Evolutionary conservation across 2,329 filamentous ascomycete species (phyloP).

Genomic region (Trichophyton verrucosum): DNA sequence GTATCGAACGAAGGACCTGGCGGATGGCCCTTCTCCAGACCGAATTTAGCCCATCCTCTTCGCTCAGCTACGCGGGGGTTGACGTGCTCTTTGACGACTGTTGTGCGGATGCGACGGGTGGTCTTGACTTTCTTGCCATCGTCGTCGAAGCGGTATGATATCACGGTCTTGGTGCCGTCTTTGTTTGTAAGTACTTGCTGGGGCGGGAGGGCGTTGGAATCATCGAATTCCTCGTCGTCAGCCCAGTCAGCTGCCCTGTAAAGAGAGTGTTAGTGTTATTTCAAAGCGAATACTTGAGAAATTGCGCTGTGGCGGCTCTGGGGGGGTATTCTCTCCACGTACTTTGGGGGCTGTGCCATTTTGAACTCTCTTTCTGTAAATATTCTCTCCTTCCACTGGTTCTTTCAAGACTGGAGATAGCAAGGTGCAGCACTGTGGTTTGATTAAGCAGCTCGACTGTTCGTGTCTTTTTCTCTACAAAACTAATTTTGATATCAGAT

Average conservation of each 20-base stretch:
- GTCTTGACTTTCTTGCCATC: constrained; percentile 94
- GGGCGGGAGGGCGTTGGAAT: constrained; percentile 71
- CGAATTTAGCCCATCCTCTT: constrained; percentile 88
- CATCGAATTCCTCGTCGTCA: constrained; percentile 76
- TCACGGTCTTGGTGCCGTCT: constrained; percentile 92
- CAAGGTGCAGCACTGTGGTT: neutral
- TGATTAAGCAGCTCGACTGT: neutral
- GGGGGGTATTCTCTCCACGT: neutral
- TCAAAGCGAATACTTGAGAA: too few species aligned
- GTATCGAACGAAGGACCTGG: constrained; percentile 76
- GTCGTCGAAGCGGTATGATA: constrained; percentile 83
- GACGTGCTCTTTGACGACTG: constrained; percentile 79
- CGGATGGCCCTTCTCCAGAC: constrained; percentile 71
- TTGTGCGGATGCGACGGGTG: constrained; percentile 87
- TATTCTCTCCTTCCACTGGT: neutral
- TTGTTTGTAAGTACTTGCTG: constrained; percentile 90
- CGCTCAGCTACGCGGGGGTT: constrained; percentile 95
- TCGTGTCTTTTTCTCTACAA: neutral
- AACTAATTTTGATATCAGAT: constrained; percentile 3
- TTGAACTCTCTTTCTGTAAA: neutral
- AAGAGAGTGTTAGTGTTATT: neutral
- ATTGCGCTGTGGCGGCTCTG: neutral
- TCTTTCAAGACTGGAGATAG: neutral
- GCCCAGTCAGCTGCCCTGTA: constrained; percentile 60
- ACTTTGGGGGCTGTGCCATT: constrained; percentile 5